Conservation (phyloP, 306 rosid species). For the Morella rubra region DNA sequence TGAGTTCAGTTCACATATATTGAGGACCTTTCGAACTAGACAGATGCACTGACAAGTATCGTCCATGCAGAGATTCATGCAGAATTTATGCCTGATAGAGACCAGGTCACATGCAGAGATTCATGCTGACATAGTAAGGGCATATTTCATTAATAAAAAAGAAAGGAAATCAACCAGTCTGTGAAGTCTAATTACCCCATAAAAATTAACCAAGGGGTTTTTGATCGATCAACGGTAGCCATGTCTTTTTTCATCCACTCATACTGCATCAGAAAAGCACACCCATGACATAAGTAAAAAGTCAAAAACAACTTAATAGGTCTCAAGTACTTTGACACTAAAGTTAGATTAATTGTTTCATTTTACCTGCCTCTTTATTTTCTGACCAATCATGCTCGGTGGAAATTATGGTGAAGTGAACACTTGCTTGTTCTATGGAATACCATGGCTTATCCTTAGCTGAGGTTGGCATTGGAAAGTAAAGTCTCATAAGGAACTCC, state of each 20-base stretch:
- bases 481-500: conserved; percentile 92
- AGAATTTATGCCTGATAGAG: too few species aligned
- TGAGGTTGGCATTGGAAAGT: conserved; percentile 74
- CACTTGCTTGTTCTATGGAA: conserved; percentile 76
- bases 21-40: too few species aligned
- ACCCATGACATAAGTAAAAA: background rate
- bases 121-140: too few species aligned
- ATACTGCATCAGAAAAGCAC: conserved; percentile 43
- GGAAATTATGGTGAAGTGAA: conserved; percentile 76
- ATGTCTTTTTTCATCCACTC: conserved; percentile 78
- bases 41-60: too few species aligned
- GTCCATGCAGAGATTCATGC: too few species aligned
- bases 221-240: conserved; percentile 69
- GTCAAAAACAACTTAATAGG: background rate
- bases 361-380: conserved; percentile 73
- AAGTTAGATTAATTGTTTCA: background rate
- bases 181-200: conserved; percentile 53
- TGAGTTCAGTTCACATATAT: too few species aligned
- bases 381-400: conserved; percentile 74
- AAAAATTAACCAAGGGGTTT: conserved; percentile 89
- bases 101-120: too few species aligned
- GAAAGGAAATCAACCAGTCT: too few species aligned
- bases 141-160: too few species aligned
- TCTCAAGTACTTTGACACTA: background rate
- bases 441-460: conserved; percentile 94